Evolutionary conservation across 2,329 filamentous ascomycete genomes (phyloP), one percentile per base, ranked within the genome.

Genomic region (Plenodomus tracheiphilus): DNA sequence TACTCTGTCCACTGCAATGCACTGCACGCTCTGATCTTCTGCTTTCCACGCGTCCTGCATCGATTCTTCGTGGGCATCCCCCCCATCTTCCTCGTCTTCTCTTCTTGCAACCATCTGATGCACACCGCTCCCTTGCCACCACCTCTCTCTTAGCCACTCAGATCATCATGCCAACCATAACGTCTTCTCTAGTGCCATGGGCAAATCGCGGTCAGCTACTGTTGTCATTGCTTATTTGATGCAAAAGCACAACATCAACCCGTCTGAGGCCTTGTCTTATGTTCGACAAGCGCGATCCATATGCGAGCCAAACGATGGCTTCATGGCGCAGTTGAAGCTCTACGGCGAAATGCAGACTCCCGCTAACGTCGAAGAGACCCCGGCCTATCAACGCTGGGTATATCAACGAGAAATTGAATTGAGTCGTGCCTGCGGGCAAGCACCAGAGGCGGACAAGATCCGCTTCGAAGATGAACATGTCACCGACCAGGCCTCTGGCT

Each of bases 311-410:
- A 99, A 99, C 69, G 77, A 84, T 25, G 93, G 92, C 21, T 99
- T 99, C 79, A 91, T 93, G 85, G 78, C 84, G 42, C 94, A 99
- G 73, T 81, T 99, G 4, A 80, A 87, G 59, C 78, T 97, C 45
- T 99, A 93, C 79, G 88, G 91, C 77, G 78, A 87, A 58, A 96
- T 97, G 89, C 85, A 85, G 39, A 93, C 87, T 58, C 89, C 92
- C 1, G 81, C 78, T 18, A 79, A 85, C 55, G 76, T 89, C 43
- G 86, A 88, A 55, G 76, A 79, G 9, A 82, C 91, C 39, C 87
- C 90, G 1, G 75, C 81, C 13, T 99, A 97, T 73, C 90, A 94
- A 71, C 84, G 91, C 46, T 90, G 86, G 85, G 71, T 88, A 7
- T 89, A 87, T 64, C 78, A 82, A 57, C 78, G 82, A 45, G 83